Evolutionary conservation across 495 filamentous ascomycete species (phyloP).

Genomic region (Neurospora sp.): DNA sequence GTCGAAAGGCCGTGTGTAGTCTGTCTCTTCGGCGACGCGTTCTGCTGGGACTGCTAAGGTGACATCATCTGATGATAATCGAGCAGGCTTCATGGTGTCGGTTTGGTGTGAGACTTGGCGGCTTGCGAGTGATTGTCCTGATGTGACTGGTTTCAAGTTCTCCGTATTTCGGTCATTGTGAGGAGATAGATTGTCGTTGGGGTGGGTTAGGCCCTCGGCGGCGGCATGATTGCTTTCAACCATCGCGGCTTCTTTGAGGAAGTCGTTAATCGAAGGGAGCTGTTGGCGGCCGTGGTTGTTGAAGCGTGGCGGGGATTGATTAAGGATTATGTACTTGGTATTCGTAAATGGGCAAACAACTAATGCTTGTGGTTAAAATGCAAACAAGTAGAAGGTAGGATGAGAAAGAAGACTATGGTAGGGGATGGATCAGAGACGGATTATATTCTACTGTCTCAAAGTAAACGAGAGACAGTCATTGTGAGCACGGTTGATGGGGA

Average conservation of each 20-base stretch:
- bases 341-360: neutral
- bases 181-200: neutral
- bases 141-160: neutral
- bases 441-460: neutral
- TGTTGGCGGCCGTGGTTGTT: neutral
- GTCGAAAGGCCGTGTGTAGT: conserved; percentile 20
- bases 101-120: neutral
- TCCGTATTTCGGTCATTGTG: neutral
- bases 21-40: neutral
- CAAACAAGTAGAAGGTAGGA: neutral
- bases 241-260: neutral
- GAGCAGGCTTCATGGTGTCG: neutral
- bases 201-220: neutral
- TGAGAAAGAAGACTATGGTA: neutral
- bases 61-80: conserved; percentile 8
- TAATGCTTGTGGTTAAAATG: neutral
- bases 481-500: neutral
- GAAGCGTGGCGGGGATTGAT: neutral
- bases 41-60: conserved; percentile 2
- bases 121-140: neutral
- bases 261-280: neutral
- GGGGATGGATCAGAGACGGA: neutral
- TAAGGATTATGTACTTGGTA: neutral
- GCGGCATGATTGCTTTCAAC: neutral
- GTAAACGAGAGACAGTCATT: neutral